Evolutionary conservation across 441 rosid genomes (phyloP).

Genomic region (Erysimum cheiri): DNA sequence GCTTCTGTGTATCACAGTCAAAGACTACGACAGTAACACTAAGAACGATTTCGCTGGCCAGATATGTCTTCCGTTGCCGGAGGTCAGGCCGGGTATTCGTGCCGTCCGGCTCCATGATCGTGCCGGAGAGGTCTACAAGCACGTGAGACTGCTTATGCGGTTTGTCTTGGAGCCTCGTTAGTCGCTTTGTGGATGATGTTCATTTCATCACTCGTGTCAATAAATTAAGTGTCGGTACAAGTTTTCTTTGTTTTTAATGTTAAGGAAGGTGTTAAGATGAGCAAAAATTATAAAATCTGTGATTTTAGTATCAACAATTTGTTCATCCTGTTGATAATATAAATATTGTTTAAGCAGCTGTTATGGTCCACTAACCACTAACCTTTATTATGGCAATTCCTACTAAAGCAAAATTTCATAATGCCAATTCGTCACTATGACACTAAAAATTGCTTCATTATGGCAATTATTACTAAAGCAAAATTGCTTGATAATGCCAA

Average conservation of each 20-base stretch:
- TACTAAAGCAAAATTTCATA: neutral
- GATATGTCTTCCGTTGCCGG: constrained; percentile 70
- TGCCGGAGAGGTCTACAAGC: constrained; percentile 50
- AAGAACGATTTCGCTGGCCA: constrained; percentile 79
- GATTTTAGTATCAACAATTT: constrained; percentile 1
- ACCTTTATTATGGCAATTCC: neutral
- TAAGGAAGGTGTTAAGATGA: constrained; percentile 11
- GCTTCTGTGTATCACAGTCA: constrained; percentile 59
- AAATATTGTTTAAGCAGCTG: constrained; percentile 12
- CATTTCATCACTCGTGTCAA: constrained; percentile 8
- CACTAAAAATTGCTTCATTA: neutral
- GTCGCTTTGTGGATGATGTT: constrained; percentile 13
- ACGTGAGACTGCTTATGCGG: constrained; percentile 65
- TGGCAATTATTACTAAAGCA: constrained; percentile 32
- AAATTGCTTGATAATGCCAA: neutral
- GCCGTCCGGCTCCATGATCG: constrained; percentile 62
- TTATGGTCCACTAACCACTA: constrained; percentile 36
- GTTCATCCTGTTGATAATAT: neutral
- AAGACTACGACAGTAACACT: constrained; percentile 60
- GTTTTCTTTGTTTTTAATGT: neutral
- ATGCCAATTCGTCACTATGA: neutral
- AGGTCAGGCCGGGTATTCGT: constrained; percentile 69
- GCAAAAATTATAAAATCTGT: constrained; percentile 34
- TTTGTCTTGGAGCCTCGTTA: constrained; percentile 51
- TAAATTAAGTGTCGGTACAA: constrained; percentile 23